Base-by-base conservation (phyloP, 2,329 filamentous ascomycete genomes). In the Stromatinia cepivora region DNA sequence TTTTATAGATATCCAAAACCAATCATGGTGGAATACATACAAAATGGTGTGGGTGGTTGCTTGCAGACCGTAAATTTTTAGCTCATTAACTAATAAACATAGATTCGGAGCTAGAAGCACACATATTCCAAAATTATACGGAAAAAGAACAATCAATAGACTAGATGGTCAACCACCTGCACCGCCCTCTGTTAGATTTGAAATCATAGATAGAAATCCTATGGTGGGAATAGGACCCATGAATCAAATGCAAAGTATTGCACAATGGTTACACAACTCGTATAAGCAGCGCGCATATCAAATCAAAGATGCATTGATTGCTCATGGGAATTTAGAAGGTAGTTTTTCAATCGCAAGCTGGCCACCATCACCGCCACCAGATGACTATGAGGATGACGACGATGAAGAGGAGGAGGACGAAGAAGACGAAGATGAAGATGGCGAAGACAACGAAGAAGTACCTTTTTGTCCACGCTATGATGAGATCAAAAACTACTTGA, bases 1-100 rank as follows among this genome's bases (percentile, higher is more conserved):
- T 17, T 59, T 67, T 25, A 52, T 67, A 20, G 45, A 67, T 28
- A 61, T 67, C 20, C 65, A 67, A 48, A 50, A 61, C 4, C 36
- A 50, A 36, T 2, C 22, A n/a, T 67, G 65, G 65, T 67, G 65
- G 65, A 67, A 50, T 67, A 39, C 53, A 48, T 59, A 48, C 42
- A 59, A 50, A 36, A 31, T 8, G 34, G 22, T 28, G 65, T 67
- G 11, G 8, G 65, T 28, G 6, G 15, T 39, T 58, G 7, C 39
- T 28, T 22, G 9, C n/a, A 42, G 20, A 9, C 6, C 36, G 10
- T 20, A 10, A 22, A 46, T 39, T 9, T 11, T 17, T 4, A 8
- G 13, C 22, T 36, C 17, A 9, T 28, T 61, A 31, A 61, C n/a
- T 25, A 8, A 28, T 42, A 9, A 22, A n/a, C 3, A 15, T 58